Conservation (phyloP, 2,329 filamentous ascomycete genomes). For the Fusarium citri region DNA sequence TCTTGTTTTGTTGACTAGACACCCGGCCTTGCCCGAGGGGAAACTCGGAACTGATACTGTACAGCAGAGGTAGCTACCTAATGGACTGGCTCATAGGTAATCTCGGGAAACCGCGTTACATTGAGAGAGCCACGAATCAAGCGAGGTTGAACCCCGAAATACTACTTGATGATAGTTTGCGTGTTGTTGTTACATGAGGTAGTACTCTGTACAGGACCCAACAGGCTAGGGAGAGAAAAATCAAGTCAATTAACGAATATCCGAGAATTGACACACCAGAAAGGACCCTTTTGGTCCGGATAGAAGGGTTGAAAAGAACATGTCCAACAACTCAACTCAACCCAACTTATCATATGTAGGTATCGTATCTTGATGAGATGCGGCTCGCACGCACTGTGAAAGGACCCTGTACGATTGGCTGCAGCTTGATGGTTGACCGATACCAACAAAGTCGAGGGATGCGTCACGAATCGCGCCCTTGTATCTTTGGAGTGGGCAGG, state of each 20-base stretch:
- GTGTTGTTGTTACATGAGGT: slow-evolving; percentile 17
- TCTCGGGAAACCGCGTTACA: slow-evolving; percentile 34
- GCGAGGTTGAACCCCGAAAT: slow-evolving; percentile 27
- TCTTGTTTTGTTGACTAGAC: slow-evolving; percentile 34
- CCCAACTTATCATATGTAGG: slow-evolving; percentile 17
- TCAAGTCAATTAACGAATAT: not conserved
- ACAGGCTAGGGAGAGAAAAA: slow-evolving; percentile 8
- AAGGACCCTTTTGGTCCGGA: slow-evolving; percentile 24
- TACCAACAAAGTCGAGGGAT: slow-evolving; percentile 42
- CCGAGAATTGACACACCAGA: not conserved
- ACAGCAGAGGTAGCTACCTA: not conserved
- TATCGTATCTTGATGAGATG: slow-evolving; percentile 19
- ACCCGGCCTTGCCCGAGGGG: slow-evolving; percentile 38
- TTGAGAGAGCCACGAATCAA: slow-evolving; percentile 28
- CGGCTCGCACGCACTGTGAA: slow-evolving; percentile 37
- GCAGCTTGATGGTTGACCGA: slow-evolving; percentile 31
- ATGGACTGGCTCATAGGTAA: slow-evolving; percentile 25
- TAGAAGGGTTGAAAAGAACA: slow-evolving; percentile 39
- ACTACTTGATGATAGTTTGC: slow-evolving; percentile 11
- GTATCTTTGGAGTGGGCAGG: slow-evolving; percentile 22
- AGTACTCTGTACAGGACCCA: not conserved
- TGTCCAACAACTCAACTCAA: slow-evolving; percentile 37
- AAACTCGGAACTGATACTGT: slow-evolving; percentile 23
- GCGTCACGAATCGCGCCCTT: slow-evolving; percentile 40
- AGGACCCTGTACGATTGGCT: slow-evolving; percentile 37